phyloP scores from a whole-genome alignment of 108 stramenopile species.

The Stephanodiscus minutulus region DNA sequence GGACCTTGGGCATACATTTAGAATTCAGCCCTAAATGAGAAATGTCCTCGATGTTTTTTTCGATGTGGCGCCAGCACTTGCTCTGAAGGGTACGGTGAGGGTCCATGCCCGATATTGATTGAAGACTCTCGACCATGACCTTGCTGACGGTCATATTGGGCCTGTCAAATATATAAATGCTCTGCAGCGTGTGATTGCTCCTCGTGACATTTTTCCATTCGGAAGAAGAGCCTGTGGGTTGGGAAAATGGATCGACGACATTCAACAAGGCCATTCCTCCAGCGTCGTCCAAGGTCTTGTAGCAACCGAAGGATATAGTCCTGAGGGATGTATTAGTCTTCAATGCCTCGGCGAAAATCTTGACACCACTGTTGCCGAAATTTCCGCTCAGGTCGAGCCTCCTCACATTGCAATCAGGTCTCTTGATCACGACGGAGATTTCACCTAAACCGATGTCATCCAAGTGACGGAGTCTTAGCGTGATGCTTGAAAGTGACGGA shows the following conservation, averaged over 20 bases:
- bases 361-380: constrained; percentile 41
- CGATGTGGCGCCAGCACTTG: constrained; percentile 17
- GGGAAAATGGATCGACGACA: constrained; percentile 10
- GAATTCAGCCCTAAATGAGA: constrained; percentile 27
- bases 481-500: constrained; percentile 21
- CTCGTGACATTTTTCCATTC: constrained; percentile 14
- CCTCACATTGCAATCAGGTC: constrained; percentile 20
- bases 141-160: constrained; percentile 3
- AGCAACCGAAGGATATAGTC: constrained; percentile 39
- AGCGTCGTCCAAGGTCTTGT: constrained; percentile 15
- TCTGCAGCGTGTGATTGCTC: constrained; percentile 17
- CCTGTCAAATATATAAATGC: constrained; percentile 8
- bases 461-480: constrained; percentile 19
- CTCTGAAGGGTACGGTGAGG: constrained; percentile 16
- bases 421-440: constrained; percentile 12
- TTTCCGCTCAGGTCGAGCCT: constrained; percentile 36
- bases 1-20: constrained; percentile 28
- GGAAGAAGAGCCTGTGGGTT: background rate
- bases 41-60: constrained; percentile 16
- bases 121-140: constrained; percentile 1
- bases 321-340: constrained; percentile 36
- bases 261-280: background rate
- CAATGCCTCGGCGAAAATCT: constrained; percentile 45
- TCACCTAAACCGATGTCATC: constrained; percentile 21
- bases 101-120: constrained; percentile 7